Evolutionary conservation across 2,329 filamentous ascomycete species (phyloP), one percentile per base, ranked within the genome.

Genomic region (Hypoxylon rubiginosum): DNA sequence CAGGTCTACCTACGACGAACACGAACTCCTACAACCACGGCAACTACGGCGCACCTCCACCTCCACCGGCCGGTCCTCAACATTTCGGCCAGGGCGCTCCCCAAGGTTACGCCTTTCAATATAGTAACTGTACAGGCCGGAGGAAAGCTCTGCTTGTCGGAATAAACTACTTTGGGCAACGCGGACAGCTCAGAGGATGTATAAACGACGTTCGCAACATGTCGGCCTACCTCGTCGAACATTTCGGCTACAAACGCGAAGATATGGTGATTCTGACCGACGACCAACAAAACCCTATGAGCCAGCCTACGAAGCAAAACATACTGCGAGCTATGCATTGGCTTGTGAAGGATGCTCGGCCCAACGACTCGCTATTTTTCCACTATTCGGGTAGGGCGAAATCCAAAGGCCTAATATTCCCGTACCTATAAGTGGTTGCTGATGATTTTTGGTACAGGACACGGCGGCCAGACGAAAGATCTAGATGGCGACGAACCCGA

Each of bases 201-300:
- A 97, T 97, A 83, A 97, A 98, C 77, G 95, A 98, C 78, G 95
- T 97, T 46, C 92, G 94, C 81, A 97, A 97, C 82, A 97, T 98
- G 93, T 97, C 94, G 21, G 86, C 87, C 53, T 98, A 97, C 77
- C 84, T 98, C 63, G 92, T 93, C 69, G 89, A 94, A 79, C 90
- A 93, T 76, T 97, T 97, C 79, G 92, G 92, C 30, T 98, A 98
- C 79, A 94, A 93, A 81, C 86, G 94, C 63, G 95, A 97, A 80
- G 94, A 98, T 76, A 98, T 98, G 95, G 95, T 98, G 19, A 90
- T 96, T 67, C 86, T 98, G 77, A 97, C 95, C 41, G 95, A 98
- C 77, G 95, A 98, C 78, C 94, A 97, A 82, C 93, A 97, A 78
- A 97, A 97, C 74, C 93, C 93, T 26, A 97, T 97, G 92, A 97